Conservation (phyloP, 192 early-diverging fungal genomes). For the Chytriomyces sp. region DNA sequence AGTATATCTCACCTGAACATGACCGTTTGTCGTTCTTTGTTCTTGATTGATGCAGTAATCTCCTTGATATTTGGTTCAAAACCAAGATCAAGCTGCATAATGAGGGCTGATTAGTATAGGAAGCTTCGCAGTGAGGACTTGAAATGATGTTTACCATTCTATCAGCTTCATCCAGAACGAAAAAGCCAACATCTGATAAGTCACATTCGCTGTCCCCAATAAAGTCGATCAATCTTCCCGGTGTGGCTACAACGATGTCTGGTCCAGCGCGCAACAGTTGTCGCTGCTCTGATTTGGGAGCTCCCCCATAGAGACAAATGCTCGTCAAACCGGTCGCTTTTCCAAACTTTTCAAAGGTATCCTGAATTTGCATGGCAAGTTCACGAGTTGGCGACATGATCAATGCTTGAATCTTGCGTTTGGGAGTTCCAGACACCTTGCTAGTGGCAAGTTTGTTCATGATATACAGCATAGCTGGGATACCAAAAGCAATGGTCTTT, state of each 20-base stretch:
- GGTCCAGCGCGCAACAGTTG: conserved; percentile 52
- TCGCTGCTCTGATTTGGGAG: conserved; percentile 62
- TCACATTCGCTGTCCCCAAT: conserved; percentile 68
- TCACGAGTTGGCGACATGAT: conserved; percentile 74
- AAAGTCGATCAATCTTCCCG: conserved; percentile 93
- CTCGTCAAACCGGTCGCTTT: conserved; percentile 66
- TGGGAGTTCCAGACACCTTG: conserved; percentile 9
- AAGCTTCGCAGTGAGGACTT: background rate
- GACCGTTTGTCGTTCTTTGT: conserved; percentile 79
- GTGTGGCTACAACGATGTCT: conserved; percentile 91
- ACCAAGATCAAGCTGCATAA: conserved; percentile 73
- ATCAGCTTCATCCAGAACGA: conserved; percentile 97
- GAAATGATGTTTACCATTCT: conserved; percentile 65
- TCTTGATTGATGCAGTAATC: conserved; percentile 73
- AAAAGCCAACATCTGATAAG: conserved; percentile 78
- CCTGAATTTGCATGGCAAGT: conserved; percentile 59
- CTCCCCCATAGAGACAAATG: conserved; percentile 90
- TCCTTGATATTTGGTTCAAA: conserved; percentile 90
- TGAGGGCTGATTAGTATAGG: background rate
- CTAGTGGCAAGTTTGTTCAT: conserved; percentile 42
- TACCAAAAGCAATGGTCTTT: conserved; percentile 56
- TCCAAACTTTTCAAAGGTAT: conserved; percentile 70
- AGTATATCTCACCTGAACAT: conserved; percentile 72
- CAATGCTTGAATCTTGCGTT: conserved; percentile 49
- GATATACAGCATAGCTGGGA: conserved; percentile 84